phyloP scores from a whole-genome alignment of 495 filamentous ascomycete species.

The Penicilliopsis zonata region DNA sequence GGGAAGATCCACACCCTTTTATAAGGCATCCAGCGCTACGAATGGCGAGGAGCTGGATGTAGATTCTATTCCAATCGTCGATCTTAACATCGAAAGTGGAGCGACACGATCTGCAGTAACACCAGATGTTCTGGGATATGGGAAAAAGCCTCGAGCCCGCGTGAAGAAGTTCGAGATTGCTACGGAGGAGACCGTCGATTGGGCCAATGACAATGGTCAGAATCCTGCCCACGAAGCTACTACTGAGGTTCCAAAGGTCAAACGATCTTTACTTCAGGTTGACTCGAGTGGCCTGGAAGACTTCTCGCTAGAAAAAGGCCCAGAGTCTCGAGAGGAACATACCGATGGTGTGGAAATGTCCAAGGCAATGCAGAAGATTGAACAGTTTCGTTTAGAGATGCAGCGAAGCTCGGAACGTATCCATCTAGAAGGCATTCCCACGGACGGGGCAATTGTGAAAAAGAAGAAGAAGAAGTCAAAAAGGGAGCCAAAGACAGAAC shows the following conservation, averaged over 20 bases:
- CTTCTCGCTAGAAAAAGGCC: constrained; percentile 52
- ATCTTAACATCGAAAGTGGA: constrained; percentile 57
- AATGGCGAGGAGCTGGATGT: constrained; percentile 73
- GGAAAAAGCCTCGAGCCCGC: constrained; percentile 14
- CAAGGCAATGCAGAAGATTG: constrained; percentile 74
- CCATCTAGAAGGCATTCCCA: constrained; percentile 54
- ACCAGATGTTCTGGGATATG: constrained; percentile 6
- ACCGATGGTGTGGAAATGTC: constrained; percentile 73
- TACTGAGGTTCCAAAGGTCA: constrained; percentile 24
- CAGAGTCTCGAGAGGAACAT: constrained; percentile 25
- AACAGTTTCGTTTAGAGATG: constrained; percentile 77
- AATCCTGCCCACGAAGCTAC: constrained; percentile 21
- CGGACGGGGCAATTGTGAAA: constrained; percentile 62
- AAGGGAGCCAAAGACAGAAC: constrained; percentile 5
- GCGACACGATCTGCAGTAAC: constrained; percentile 8
- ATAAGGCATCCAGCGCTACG: constrained; percentile 53
- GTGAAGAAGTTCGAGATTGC: constrained; percentile 45
- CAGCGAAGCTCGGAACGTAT: constrained; percentile 79
- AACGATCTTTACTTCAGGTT: constrained; percentile 59
- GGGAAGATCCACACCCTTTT: constrained; percentile 54
- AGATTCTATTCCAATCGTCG: constrained; percentile 90
- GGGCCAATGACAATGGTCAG: constrained; percentile 4
- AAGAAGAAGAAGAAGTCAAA: constrained; percentile 59
- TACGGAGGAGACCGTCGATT: constrained; percentile 42
- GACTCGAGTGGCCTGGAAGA: constrained; percentile 68